A percentile compares a stretch with the other conserved stretches of the same genome.
phyloP scores from a whole-genome alignment of 73 alveolate species.

The Paramecium tetraurelia region DNA sequence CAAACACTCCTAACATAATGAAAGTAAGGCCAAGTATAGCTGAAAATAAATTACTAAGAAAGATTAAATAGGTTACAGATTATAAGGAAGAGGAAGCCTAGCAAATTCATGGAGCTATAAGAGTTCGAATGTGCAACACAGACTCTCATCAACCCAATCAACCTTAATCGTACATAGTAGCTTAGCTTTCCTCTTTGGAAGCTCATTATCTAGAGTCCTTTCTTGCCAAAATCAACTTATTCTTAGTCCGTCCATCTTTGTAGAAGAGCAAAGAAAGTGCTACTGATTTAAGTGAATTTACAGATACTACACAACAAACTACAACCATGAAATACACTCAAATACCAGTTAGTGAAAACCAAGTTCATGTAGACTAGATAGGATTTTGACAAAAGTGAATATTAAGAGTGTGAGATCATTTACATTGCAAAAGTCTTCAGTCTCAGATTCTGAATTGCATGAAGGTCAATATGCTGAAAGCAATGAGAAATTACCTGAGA shows the following conservation, averaged over 20 bases:
- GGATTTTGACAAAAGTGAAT: not conserved
- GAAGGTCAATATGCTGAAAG: not conserved
- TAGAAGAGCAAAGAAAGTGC: not conserved
- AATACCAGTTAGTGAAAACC: not conserved
- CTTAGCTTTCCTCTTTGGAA: not conserved
- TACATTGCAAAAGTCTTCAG: not conserved
- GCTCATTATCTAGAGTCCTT: not conserved
- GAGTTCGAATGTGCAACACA: not conserved
- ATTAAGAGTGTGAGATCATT: slow-evolving; percentile 1
- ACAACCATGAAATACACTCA: not conserved
- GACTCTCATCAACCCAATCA: not conserved
- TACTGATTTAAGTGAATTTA: not conserved
- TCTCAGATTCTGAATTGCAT: not conserved
- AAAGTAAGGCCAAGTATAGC: not conserved
- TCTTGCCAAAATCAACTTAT: not conserved
- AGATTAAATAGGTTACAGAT: not conserved
- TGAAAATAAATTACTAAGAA: not conserved
- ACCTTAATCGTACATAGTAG: not conserved
- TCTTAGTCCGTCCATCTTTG: not conserved
- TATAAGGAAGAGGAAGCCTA: not conserved
- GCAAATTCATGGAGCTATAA: not conserved
- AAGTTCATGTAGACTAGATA: not conserved
- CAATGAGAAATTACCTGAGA: not conserved
- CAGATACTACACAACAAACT: not conserved
- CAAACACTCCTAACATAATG: not conserved